A percentile compares a stretch with the other conserved stretches of the same genome.
Evolutionary conservation across 2,329 filamentous ascomycete species (phyloP).

Genomic region (Colletotrichum camelliae): DNA sequence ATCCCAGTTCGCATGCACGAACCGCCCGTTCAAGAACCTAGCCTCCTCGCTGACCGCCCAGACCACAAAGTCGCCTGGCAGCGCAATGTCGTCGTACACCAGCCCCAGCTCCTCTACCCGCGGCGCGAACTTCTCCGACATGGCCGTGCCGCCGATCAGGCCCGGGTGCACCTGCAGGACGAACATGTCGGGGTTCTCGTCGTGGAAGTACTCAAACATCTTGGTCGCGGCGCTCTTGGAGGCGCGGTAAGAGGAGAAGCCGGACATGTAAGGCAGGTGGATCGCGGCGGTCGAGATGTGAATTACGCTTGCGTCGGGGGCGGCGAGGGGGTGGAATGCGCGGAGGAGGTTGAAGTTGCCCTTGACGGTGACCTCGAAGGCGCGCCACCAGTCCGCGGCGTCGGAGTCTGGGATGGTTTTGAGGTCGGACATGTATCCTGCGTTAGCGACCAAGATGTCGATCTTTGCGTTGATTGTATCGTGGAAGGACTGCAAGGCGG

Average conservation of each 20-base stretch:
- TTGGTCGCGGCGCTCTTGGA: slow-evolving; percentile 47
- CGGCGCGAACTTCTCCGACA: slow-evolving; percentile 13
- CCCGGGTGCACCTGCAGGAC: slow-evolving; percentile 47
- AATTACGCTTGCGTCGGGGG: slow-evolving; percentile 25
- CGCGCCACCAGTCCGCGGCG: slow-evolving; percentile 27
- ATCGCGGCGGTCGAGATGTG: slow-evolving; percentile 26
- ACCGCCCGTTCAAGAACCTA: slow-evolving; percentile 47
- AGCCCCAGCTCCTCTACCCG: background rate
- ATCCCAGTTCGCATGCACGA: slow-evolving; percentile 57
- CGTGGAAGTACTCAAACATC: slow-evolving; percentile 44
- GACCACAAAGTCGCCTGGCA: slow-evolving; percentile 43
- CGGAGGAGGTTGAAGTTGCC: slow-evolving; percentile 50
- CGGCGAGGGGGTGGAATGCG: slow-evolving; percentile 48
- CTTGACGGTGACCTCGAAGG: slow-evolving; percentile 53
- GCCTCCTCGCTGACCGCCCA: slow-evolving; percentile 52
- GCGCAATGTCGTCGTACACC: slow-evolving; percentile 9
- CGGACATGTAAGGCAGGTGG: slow-evolving; percentile 28
- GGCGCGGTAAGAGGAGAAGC: slow-evolving; percentile 42
- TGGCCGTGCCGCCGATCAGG: slow-evolving; percentile 2
- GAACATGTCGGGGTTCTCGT: slow-evolving; percentile 42
- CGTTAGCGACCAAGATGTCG: slow-evolving; percentile 33
- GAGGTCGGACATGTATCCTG: slow-evolving; percentile 26
- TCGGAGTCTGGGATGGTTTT: slow-evolving; percentile 22
- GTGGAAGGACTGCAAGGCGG: slow-evolving; percentile 4
- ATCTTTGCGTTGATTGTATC: slow-evolving; percentile 4